Percentiles rank a stretch among this genome's conserved stretches.
Evolutionary conservation across 2,329 filamentous ascomycete species (phyloP).

Genomic region (Botrytis pseudocinerea): DNA sequence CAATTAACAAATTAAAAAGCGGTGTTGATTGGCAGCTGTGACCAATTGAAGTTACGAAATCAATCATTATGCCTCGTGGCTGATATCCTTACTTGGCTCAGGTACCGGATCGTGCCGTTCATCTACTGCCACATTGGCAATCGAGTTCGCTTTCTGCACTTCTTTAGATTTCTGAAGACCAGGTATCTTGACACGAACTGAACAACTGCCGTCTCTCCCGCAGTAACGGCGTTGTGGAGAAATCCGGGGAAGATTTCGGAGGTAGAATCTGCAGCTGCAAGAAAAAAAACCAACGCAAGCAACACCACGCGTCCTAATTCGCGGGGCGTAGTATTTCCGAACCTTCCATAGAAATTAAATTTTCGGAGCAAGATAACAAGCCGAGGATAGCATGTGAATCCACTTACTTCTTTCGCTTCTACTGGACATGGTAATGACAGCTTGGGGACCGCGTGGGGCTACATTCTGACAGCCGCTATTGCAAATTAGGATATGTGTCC

Average conservation of each 20-base stretch:
- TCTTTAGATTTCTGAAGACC: not conserved
- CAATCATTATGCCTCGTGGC: not conserved
- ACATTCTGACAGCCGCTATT: not conserved
- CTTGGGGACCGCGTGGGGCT: not conserved
- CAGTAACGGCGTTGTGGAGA: not conserved
- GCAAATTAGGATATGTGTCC: not conserved
- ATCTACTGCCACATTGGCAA: not conserved
- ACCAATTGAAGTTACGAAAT: not conserved
- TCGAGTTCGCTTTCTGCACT: not conserved
- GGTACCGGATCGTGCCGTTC: not conserved
- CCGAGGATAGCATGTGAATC: not conserved
- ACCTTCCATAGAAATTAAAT: not conserved
- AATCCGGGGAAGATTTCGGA: constrained; percentile 14
- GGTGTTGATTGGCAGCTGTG: not conserved
- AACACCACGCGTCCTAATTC: not conserved
- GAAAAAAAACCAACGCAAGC: not conserved
- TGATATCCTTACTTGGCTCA: not conserved
- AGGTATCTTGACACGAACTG: not conserved
- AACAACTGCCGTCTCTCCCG: not conserved
- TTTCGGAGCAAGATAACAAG: not conserved
- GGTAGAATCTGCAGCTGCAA: not conserved
- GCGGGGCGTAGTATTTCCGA: not conserved
- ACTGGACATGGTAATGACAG: not conserved
- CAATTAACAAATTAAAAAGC: not conserved
- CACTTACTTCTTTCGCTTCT: not conserved